Evolutionary conservation across 345 rosid genomes (phyloP).

Genomic region (Populus tremula): DNA sequence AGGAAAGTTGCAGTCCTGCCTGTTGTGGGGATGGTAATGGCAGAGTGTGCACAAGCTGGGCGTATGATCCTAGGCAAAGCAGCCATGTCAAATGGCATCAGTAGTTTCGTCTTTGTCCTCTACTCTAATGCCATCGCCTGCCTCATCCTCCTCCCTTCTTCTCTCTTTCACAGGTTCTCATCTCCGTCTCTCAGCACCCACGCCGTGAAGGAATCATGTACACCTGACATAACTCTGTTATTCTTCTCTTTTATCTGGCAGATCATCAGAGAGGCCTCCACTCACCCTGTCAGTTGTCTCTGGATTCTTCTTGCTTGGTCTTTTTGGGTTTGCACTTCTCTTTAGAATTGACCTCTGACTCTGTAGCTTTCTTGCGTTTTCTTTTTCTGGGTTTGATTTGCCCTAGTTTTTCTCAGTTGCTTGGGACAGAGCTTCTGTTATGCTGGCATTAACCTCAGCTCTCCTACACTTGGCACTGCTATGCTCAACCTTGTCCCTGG

Average conservation of each 20-base stretch:
- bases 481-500: slow-evolving; percentile 33
- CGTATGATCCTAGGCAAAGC: slow-evolving; percentile 34
- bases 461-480: slow-evolving; percentile 24
- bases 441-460: slow-evolving; percentile 27
- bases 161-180: slow-evolving; percentile 40
- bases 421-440: not conserved
- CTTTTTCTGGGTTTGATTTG: not conserved
- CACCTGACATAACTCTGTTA: not conserved
- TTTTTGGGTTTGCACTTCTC: slow-evolving; percentile 37
- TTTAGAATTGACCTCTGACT: not conserved
- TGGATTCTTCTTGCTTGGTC: slow-evolving; percentile 41
- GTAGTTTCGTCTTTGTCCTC: slow-evolving; percentile 43
- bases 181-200: not conserved
- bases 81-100: slow-evolving; percentile 45
- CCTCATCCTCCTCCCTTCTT: slow-evolving; percentile 47
- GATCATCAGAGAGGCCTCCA: slow-evolving; percentile 35
- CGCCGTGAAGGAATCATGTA: not conserved
- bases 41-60: slow-evolving; percentile 30
- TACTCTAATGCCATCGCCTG: slow-evolving; percentile 40
- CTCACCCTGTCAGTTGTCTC: slow-evolving; percentile 27
- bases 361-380: not conserved
- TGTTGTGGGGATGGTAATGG: slow-evolving; percentile 45
- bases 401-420: not conserved
- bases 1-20: not conserved
- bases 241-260: slow-evolving; percentile 5